Base-by-base conservation (phyloP, 208 protist genomes). In the Leishmania tropica region DNA sequence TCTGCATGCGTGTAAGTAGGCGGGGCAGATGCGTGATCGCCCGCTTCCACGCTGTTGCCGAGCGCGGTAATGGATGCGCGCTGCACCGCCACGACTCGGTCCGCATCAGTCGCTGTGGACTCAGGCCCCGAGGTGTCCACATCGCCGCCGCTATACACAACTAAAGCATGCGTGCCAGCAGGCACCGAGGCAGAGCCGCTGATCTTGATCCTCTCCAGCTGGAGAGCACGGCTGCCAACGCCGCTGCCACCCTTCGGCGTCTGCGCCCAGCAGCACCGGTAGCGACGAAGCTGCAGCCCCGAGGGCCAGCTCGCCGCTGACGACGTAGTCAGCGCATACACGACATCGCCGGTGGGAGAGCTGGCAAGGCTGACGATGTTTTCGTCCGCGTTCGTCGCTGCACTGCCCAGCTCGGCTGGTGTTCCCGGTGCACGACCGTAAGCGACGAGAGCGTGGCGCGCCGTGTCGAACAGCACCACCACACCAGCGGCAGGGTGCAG, bases 61-160 rank as follows among this genome's bases (percentile, higher is more conserved):
- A 85, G 60, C 10, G 77, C 62, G 60, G 64, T 56, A 45, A 85
- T 10, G 35, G 78, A 54, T 31, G 21, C 37, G 64, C 67, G 83
- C 79, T 83, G 83, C 15, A 86, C 78, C 0, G 83, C 78, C 3
- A 86, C 83, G 7, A 86, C 78, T 51, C 60, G 73, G 78, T 86
- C 83, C 17, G 21, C 65, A 7, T 64, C 83, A 1, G 56, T 28
- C 1, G 78, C 54, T 51, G 42, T 47, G 24, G 68, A 51, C 21
- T 47, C 42, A n/a, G 42, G 42, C 42, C 37, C 19, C 45, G 68
- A 51, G 2, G 53, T 42, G 51, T 21, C 72, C 5, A 19, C 75
- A 31, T 65, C 81, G 76, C 62, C 62, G 7, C 68, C 65, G 0
- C 77, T 83, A 73, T 88, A 89, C 21, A 87, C 90, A 8, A 88